Evolutionary conservation across 108 stramenopile species (phyloP).

Genomic region (Skeletonema costatum): DNA sequence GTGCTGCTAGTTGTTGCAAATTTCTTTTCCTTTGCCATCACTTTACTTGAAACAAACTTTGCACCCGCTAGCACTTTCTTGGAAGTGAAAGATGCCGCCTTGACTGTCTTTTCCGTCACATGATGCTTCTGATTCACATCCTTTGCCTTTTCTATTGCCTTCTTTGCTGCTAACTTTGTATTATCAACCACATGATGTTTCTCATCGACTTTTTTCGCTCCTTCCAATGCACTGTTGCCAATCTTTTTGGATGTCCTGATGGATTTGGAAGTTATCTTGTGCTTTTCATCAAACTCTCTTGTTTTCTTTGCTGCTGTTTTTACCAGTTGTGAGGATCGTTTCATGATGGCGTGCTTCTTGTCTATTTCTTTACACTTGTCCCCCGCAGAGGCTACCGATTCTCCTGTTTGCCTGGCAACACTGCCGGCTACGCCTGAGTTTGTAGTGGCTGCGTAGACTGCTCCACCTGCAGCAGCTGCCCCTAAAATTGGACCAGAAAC

Average conservation of each 20-base stretch:
- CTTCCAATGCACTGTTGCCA: neutral
- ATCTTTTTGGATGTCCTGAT: slow-evolving; percentile 1
- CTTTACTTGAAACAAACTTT: slow-evolving; percentile 6
- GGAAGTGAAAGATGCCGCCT: slow-evolving; percentile 22
- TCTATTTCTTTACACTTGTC: slow-evolving; percentile 52
- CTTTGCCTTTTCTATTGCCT: slow-evolving; percentile 45
- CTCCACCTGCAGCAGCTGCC: slow-evolving; percentile 59
- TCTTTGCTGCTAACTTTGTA: slow-evolving; percentile 53
- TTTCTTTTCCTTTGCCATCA: neutral
- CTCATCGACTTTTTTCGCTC: slow-evolving; percentile 56
- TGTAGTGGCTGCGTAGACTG: slow-evolving; percentile 57
- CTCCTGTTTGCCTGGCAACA: slow-evolving; percentile 61
- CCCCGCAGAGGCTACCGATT: slow-evolving; percentile 53
- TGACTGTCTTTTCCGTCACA: slow-evolving; percentile 48
- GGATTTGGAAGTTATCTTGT: slow-evolving; percentile 55
- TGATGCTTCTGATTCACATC: slow-evolving; percentile 67
- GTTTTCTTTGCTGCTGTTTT: slow-evolving; percentile 36
- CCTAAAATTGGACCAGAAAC: slow-evolving; percentile 68
- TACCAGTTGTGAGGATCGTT: slow-evolving; percentile 18
- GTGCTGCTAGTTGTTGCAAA: too few relatives aligned
- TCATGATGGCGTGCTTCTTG: slow-evolving; percentile 20
- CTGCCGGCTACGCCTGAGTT: slow-evolving; percentile 47
- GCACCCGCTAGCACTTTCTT: slow-evolving; percentile 4
- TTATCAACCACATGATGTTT: slow-evolving; percentile 76
- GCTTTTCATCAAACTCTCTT: slow-evolving; percentile 57